These are phyloP conservation scores for Lumnitzera littorea DNA, from an alignment of 345 rosid species.

Conservation along the genomic window DNA sequence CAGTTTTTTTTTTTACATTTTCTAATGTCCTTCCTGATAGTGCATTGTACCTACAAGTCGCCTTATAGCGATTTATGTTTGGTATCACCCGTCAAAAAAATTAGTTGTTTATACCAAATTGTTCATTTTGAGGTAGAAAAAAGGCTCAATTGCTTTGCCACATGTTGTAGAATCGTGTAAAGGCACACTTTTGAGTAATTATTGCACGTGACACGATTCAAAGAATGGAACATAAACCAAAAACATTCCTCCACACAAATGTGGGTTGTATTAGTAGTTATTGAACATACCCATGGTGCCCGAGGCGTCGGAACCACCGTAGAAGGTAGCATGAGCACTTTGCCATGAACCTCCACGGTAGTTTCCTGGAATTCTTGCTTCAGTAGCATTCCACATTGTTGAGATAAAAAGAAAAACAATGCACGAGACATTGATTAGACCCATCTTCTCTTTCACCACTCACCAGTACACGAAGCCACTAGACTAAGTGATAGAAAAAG, in stretches of 20 bases:
- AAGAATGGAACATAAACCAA: background rate
- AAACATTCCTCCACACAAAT: background rate
- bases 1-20: too few relatives aligned
- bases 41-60: too few relatives aligned
- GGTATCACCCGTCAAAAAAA: too few relatives aligned
- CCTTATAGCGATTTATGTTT: too few relatives aligned
- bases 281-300: constrained; percentile 70
- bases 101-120: too few relatives aligned
- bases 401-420: constrained; percentile 14
- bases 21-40: too few relatives aligned
- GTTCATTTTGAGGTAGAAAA: too few relatives aligned
- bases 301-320: constrained; percentile 82
- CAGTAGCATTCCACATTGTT: constrained; percentile 21
- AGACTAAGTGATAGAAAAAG: background rate
- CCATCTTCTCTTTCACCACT: constrained; percentile 14
- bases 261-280: background rate
- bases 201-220: background rate
- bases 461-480: background rate
- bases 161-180: too few relatives aligned
- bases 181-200: too few relatives aligned
- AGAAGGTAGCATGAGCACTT: constrained; percentile 84
- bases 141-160: too few relatives aligned
- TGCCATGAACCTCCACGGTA: constrained; percentile 67
- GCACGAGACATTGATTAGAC: constrained; percentile 1
- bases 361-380: constrained; percentile 71